These are phyloP conservation scores for Limnanthes douglasii DNA, from an alignment of 345 rosid genomes.

Conservation along the genomic window DNA sequence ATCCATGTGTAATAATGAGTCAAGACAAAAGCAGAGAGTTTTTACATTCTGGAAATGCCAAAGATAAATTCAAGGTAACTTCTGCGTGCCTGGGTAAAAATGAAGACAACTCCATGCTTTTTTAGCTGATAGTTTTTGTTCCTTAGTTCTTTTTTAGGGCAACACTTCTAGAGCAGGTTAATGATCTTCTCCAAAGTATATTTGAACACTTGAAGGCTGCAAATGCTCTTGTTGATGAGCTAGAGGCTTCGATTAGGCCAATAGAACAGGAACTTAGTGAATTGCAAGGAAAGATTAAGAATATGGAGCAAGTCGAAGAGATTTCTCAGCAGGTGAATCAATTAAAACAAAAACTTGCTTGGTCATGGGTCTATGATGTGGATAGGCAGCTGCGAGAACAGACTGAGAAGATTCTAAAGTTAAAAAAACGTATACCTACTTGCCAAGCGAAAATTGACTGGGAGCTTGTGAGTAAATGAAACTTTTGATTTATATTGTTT, in stretches of 20 bases:
- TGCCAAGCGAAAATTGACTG: slow-evolving; percentile 88
- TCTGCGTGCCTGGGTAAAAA: slow-evolving; percentile 1
- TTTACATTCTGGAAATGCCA: slow-evolving; percentile 91
- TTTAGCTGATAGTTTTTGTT: slow-evolving; percentile 15
- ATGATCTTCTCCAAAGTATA: slow-evolving; percentile 66
- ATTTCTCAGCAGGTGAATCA: slow-evolving; percentile 57
- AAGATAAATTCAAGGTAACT: slow-evolving; percentile 82
- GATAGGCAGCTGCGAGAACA: slow-evolving; percentile 61
- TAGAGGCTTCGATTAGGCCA: slow-evolving; percentile 66
- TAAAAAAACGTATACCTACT: slow-evolving; percentile 66
- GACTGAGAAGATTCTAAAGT: slow-evolving; percentile 34
- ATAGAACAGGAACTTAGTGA: slow-evolving; percentile 53
- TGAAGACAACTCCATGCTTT: slow-evolving; percentile 5
- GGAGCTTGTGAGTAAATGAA: slow-evolving; percentile 39
- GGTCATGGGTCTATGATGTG: slow-evolving; percentile 88
- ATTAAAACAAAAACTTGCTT: slow-evolving; percentile 75
- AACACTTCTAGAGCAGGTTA: slow-evolving; percentile 91
- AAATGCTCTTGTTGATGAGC: slow-evolving; percentile 40
- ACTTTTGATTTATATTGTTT: slow-evolving; percentile 4
- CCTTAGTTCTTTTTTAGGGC: slow-evolving; percentile 90
- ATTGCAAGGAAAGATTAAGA: slow-evolving; percentile 57
- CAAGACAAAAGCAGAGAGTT: slow-evolving; percentile 99
- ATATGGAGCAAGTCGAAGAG: slow-evolving; percentile 82
- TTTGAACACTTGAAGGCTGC: slow-evolving; percentile 41
- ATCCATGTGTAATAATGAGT: slow-evolving; percentile 95